phyloP scores from a whole-genome alignment of 768 basidiomycete species.

The Russula griseocarnosa region DNA sequence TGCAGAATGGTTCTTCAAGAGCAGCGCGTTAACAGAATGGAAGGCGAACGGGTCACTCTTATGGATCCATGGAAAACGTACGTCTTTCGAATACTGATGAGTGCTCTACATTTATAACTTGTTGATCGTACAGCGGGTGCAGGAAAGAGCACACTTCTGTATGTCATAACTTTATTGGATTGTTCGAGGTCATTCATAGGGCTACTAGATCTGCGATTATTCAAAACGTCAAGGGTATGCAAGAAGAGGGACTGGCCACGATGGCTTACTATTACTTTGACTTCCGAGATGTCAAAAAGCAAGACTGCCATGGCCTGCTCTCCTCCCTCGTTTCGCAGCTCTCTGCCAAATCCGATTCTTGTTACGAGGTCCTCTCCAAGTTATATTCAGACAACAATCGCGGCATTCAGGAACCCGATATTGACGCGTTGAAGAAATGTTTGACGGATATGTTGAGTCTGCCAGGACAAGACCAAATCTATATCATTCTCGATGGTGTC shows the following conservation, averaged over 20 bases:
- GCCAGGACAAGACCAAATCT: too few species aligned
- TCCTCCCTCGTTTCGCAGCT: conserved; percentile 9
- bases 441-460: too few species aligned
- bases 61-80: conserved; percentile 12
- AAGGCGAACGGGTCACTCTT: background rate
- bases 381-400: background rate
- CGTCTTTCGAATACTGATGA: background rate
- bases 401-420: too few species aligned
- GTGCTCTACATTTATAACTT: background rate
- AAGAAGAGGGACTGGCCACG: background rate
- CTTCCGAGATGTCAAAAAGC: conserved; percentile 10
- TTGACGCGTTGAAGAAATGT: too few species aligned
- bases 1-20: background rate
- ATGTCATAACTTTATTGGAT: background rate
- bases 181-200: background rate
- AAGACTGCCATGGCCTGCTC: conserved; percentile 1
- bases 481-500: too few species aligned
- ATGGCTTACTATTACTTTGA: conserved; percentile 17
- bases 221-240: background rate
- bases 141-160: conserved; percentile 14
- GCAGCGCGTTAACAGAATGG: background rate
- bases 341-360: background rate
- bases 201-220: conserved; percentile 1
- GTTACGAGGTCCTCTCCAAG: background rate
- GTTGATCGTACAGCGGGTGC: background rate